A percentile compares a stretch with the other conserved stretches of the same genome.
Evolutionary conservation across 768 basidiomycete genomes (phyloP).

Genomic region (Naganishia vaughanmartiniae): DNA sequence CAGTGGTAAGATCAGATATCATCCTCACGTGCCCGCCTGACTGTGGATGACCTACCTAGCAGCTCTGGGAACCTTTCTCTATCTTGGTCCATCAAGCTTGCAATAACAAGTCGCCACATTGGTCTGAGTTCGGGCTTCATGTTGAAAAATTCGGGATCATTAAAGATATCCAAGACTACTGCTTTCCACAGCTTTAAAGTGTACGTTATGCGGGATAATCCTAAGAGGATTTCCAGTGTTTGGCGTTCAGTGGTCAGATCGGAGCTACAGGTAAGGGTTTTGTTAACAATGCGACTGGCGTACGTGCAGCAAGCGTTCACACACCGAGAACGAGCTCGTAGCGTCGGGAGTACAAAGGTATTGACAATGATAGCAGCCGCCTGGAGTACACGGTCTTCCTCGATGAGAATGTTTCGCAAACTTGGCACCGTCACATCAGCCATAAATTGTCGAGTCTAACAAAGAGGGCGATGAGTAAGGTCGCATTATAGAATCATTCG

Average conservation of each 20-base stretch:
- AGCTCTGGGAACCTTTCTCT: slow-evolving; percentile 81
- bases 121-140: slow-evolving; percentile 55
- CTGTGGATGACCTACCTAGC: slow-evolving; percentile 60
- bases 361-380: slow-evolving; percentile 3
- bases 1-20: background rate
- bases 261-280: background rate
- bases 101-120: slow-evolving; percentile 75
- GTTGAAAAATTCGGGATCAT: slow-evolving; percentile 70
- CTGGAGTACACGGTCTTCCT: slow-evolving; percentile 26
- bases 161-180: slow-evolving; percentile 74
- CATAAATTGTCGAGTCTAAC: slow-evolving; percentile 16
- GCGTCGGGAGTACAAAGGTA: background rate
- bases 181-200: slow-evolving; percentile 81
- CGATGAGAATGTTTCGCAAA: slow-evolving; percentile 20
- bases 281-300: no score
- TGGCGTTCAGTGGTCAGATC: background rate
- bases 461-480: background rate
- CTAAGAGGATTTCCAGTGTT: background rate
- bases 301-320: background rate
- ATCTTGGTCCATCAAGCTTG: slow-evolving; percentile 77
- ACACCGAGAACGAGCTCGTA: slow-evolving; percentile 20
- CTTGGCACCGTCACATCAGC: slow-evolving; percentile 9
- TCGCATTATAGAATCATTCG: background rate
- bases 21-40: no score
- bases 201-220: slow-evolving; percentile 62